Conservation (phyloP, 352 stramenopile genomes). For the Pythium aquatile region DNA sequence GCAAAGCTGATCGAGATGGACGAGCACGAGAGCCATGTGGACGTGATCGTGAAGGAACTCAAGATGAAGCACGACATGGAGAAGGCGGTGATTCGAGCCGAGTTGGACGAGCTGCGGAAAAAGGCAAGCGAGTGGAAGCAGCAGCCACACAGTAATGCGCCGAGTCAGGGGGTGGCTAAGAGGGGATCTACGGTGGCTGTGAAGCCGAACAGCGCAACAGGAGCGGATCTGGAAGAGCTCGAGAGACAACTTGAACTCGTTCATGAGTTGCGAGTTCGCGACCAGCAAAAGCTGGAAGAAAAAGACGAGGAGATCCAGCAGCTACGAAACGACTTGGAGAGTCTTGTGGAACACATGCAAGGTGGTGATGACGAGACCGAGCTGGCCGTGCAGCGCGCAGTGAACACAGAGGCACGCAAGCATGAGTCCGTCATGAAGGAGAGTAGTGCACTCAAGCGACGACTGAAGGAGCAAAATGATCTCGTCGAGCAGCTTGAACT, state of each 20-base stretch:
- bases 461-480: constrained; percentile 48
- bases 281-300: constrained; percentile 58
- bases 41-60: constrained; percentile 43
- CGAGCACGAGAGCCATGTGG: constrained; percentile 57
- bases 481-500: constrained; percentile 57
- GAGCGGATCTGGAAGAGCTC: constrained; percentile 37
- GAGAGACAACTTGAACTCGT: constrained; percentile 61
- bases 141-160: constrained; percentile 30
- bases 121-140: constrained; percentile 39
- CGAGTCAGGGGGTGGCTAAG: not conserved
- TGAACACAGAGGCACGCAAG: constrained; percentile 35
- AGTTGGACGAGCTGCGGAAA: constrained; percentile 41
- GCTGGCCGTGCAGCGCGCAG: constrained; percentile 33
- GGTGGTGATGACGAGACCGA: constrained; percentile 25
- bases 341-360: constrained; percentile 52
- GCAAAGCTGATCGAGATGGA: constrained; percentile 77
- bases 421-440: constrained; percentile 32
- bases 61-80: constrained; percentile 59
- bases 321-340: constrained; percentile 60
- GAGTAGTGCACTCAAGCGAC: constrained; percentile 39
- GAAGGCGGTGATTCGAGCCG: constrained; percentile 39
- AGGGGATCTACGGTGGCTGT: not conserved
- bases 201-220: not conserved
- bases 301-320: constrained; percentile 56
- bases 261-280: constrained; percentile 63